Base-by-base conservation (phyloP, 2,329 filamentous ascomycete species). In the Diaporthe sp. region DNA sequence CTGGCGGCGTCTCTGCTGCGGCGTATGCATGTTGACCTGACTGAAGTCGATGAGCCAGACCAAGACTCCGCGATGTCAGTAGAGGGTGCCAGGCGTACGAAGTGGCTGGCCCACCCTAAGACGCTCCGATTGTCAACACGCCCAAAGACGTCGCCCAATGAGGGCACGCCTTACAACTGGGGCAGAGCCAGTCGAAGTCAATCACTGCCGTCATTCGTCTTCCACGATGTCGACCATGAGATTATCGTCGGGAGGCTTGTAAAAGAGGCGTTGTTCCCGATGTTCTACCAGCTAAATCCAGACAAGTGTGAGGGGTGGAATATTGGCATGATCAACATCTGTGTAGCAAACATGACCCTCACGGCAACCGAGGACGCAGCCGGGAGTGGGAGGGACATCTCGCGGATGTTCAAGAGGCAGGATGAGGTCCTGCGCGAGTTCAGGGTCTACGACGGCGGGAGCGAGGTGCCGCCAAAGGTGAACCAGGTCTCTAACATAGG, bases 91-190 rank as follows among this genome's bases (percentile, higher is more conserved):
- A 67, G 20, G 8, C 68, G 47, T 8, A 72, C n/a, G 65, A 81
- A 78, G 78, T 98, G 96, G 96, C 86, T 95, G 58, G 96, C 95
- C 4, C 91, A 92, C 78, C 96, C 96, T 3, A 94, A 91, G 78
- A 98, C 94, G 0, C 82, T 98, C 6, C 94, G 96, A 7, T 88
- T 98, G 4, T 94, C 95, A 0, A 95, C 95, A 1, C 90, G 95
- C 17, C 92, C 93, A 0, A 74, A 82, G 49, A 76, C 67, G 12
- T 49, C 75, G 25, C 77, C 83, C 3, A 80, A 81, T 5, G 80
- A 81, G 4, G 87, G 86, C 17, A 88, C 90, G 55, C 84, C 87
- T 9, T 89, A 92, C 76, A 90, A 87, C 47, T 93, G 91, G 82
- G 92, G 90, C 70, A 91, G 96, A 10, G 91, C 92, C 55, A 98